phyloP scores from a whole-genome alignment of 345 rosid species.

The Dipteronia sinensis region DNA sequence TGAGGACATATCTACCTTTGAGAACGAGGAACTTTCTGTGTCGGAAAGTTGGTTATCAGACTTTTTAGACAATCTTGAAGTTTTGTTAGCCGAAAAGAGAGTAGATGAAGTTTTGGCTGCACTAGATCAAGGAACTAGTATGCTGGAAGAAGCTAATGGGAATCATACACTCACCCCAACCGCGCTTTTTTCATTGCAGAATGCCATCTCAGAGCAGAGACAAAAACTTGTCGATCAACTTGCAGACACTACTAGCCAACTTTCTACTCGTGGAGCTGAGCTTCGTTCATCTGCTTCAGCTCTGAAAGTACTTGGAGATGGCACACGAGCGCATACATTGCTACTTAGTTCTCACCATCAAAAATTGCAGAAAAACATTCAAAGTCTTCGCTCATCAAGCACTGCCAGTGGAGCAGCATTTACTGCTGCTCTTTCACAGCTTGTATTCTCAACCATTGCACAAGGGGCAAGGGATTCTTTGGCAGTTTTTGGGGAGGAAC shows the following conservation, averaged over 20 bases:
- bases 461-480: conserved; percentile 81
- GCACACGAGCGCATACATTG: conserved; percentile 76
- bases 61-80: conserved; percentile 71
- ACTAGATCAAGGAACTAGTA: conserved; percentile 66
- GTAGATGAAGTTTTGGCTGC: conserved; percentile 78
- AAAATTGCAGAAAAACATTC: conserved; percentile 55
- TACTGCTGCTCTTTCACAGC: conserved; percentile 65
- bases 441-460: conserved; percentile 79
- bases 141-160: conserved; percentile 45
- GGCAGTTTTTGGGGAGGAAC: conserved; percentile 77
- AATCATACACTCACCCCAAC: conserved; percentile 43
- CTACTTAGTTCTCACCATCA: conserved; percentile 67
- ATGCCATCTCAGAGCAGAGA: conserved; percentile 57
- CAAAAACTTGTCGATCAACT: conserved; percentile 77
- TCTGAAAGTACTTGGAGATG: conserved; percentile 79
- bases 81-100: conserved; percentile 81
- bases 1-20: conserved; percentile 40
- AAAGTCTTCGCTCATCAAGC: conserved; percentile 54
- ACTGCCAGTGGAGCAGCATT: conserved; percentile 57
- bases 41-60: conserved; percentile 65
- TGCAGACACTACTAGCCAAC: conserved; percentile 62
- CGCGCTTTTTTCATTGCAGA: conserved; percentile 44
- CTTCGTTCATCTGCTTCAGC: conserved; percentile 70
- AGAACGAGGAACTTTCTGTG: conserved; percentile 45
- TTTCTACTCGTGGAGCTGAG: conserved; percentile 67